A percentile compares a stretch with the other conserved stretches of the same genome.
Conservation (phyloP, 306 rosid species). For the Quercus engelmannii region DNA sequence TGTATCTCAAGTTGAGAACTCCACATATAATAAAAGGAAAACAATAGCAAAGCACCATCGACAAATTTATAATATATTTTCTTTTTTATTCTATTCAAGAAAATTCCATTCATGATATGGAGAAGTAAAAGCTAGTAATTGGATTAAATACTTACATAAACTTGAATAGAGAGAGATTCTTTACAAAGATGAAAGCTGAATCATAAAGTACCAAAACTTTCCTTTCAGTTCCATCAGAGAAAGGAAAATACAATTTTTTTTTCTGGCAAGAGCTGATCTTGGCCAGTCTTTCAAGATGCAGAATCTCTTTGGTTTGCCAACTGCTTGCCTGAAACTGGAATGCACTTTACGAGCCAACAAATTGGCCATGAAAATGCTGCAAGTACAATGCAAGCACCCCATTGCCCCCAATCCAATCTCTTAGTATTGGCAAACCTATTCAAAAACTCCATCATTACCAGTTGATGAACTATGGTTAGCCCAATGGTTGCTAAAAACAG, state of each 20-base stretch:
- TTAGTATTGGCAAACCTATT: constrained; percentile 17
- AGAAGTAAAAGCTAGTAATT: too few species aligned
- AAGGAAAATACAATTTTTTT: background rate
- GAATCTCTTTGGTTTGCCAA: background rate
- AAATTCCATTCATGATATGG: too few species aligned
- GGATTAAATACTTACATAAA: too few species aligned
- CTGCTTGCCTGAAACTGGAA: constrained; percentile 8
- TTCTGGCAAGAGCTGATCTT: background rate
- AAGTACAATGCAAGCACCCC: constrained; percentile 22
- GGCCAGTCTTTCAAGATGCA: background rate
- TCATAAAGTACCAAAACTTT: background rate
- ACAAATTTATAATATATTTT: too few species aligned
- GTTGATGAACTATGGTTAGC: constrained; percentile 15
- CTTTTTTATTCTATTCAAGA: too few species aligned
- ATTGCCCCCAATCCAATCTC: constrained; percentile 23
- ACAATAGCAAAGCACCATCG: too few species aligned
- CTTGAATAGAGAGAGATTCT: background rate
- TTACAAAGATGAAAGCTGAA: background rate
- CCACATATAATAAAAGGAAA: too few species aligned
- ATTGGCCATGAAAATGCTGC: constrained; percentile 33
- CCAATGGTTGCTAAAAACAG: constrained; percentile 11
- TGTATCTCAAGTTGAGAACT: too few species aligned
- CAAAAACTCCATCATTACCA: constrained; percentile 23
- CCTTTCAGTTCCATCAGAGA: background rate
- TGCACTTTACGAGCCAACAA: constrained; percentile 19